phyloP scores from a whole-genome alignment of 2,329 filamentous ascomycete species.

The Paradendryphiella salina region DNA sequence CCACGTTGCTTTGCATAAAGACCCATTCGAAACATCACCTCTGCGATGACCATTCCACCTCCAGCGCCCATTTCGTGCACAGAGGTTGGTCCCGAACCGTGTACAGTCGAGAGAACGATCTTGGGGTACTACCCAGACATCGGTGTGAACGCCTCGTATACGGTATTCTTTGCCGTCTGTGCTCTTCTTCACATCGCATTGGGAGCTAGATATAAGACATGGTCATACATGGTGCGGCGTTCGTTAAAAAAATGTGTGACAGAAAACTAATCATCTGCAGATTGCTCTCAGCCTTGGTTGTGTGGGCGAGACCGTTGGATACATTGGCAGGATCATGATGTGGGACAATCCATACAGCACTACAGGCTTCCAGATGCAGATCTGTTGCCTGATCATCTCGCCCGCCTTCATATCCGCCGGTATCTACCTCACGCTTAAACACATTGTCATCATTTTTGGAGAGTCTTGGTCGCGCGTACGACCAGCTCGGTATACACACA shows the following conservation, averaged over 20 bases:
- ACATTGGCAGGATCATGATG: conserved; percentile 59
- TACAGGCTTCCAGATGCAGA: conserved; percentile 57
- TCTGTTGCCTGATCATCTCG: conserved; percentile 60
- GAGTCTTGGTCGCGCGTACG: conserved; percentile 35
- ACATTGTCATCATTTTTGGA: conserved; percentile 61
- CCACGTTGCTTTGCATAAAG: background rate
- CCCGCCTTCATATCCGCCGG: conserved; percentile 60
- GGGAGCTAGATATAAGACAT: conserved; percentile 58
- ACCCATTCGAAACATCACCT: background rate
- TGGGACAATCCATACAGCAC: conserved; percentile 57
- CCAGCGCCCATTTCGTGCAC: conserved; percentile 24
- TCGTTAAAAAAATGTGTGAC: background rate
- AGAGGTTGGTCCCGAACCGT: conserved; percentile 31
- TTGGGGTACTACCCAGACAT: conserved; percentile 60
- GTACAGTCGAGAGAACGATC: conserved; percentile 53
- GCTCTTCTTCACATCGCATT: conserved; percentile 55
- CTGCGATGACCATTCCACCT: conserved; percentile 27
- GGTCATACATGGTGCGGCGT: conserved; percentile 54
- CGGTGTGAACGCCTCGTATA: conserved; percentile 57
- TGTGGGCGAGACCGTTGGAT: conserved; percentile 59
- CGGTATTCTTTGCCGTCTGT: conserved; percentile 55
- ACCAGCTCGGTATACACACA: conserved; percentile 56
- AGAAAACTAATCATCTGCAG: conserved; percentile 16
- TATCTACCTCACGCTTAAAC: conserved; percentile 61
- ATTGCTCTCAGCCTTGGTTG: conserved; percentile 55